Base-by-base conservation (phyloP, 2,329 filamentous ascomycete genomes). In the Dactylellina sp. region DNA sequence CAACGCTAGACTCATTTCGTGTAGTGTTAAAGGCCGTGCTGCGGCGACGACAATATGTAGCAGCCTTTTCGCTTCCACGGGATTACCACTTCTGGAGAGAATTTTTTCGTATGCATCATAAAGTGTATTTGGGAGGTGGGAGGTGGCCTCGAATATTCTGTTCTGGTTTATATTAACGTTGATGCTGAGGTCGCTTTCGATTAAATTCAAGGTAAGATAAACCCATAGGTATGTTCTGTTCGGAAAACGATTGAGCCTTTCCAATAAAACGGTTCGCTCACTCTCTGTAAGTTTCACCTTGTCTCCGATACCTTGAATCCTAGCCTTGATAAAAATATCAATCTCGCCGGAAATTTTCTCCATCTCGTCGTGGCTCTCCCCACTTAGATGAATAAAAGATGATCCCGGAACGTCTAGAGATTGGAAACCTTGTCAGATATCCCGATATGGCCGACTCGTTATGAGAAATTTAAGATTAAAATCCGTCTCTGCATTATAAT, bases 401-500 rank as follows among this genome's bases (percentile, higher is more conserved):
- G n/a, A n/a, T n/a, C n/a, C n/a, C n/a, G n/a, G n/a, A n/a, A n/a
- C n/a, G n/a, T n/a, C n/a, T n/a, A 57, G 57, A 35, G 11, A 47
- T 37, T 74, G 70, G 52, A 79, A 80, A 35, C 20, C 61, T 14
- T 35, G 22, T 14, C 52, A 7, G 14, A 81, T 80, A 0, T 78
- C 47, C 1, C 68, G 40, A 60, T 81, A 80, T 0, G 79, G 78
- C 1, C 80, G 78, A 60, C 80, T 81, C 0, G 79, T 81, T 4
- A 80, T 14, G 0, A 84, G 77, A 59, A 83, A 81, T 57, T 82
- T 83, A 4, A 83, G n/a, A 18, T 76, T 77, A 1, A 46, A 50
- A n/a, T 14, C 5, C 2, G 25, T 20, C 24, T 46, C 1, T 22
- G 12, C 6, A n/a, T n/a, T n/a, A n/a, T n/a, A n/a, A n/a, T 9